phyloP scores from a whole-genome alignment of 2,329 filamentous ascomycete genomes.

The Penicillium sp. region DNA sequence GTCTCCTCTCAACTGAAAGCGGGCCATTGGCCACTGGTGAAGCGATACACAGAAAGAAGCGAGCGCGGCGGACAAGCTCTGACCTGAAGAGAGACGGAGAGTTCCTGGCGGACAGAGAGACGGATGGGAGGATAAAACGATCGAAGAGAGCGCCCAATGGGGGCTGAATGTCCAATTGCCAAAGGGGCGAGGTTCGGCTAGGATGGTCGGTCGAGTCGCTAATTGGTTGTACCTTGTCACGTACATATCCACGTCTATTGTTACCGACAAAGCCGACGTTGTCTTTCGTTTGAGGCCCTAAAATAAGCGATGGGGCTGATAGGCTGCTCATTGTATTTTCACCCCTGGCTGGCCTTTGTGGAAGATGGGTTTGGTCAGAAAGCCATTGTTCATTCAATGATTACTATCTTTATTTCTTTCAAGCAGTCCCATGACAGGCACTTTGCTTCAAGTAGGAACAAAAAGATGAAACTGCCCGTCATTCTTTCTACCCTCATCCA shows the following conservation, averaged over 20 bases:
- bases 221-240: not conserved
- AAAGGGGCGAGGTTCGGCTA: not conserved
- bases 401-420: not conserved
- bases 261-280: not conserved
- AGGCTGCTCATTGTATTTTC: not conserved
- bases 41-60: slow-evolving; percentile 26
- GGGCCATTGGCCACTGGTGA: slow-evolving; percentile 16
- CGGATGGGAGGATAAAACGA: slow-evolving; percentile 6
- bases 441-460: not conserved
- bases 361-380: not conserved
- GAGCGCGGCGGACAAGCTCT: slow-evolving; percentile 9
- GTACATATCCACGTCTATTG: not conserved
- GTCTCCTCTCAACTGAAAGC: slow-evolving; percentile 33
- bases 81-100: slow-evolving; percentile 9
- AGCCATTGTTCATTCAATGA: not conserved
- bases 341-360: not conserved
- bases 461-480: not conserved
- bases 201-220: not conserved
- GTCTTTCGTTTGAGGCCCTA: not conserved
- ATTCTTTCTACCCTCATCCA: not conserved
- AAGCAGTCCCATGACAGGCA: not conserved
- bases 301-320: not conserved
- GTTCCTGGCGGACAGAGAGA: not conserved
- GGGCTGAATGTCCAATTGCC: not conserved
- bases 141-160: not conserved